Percentiles rank a stretch among this genome's conserved stretches.
Conservation (phyloP, 2,329 filamentous ascomycete species). For the Sclerotinia glacialis region DNA sequence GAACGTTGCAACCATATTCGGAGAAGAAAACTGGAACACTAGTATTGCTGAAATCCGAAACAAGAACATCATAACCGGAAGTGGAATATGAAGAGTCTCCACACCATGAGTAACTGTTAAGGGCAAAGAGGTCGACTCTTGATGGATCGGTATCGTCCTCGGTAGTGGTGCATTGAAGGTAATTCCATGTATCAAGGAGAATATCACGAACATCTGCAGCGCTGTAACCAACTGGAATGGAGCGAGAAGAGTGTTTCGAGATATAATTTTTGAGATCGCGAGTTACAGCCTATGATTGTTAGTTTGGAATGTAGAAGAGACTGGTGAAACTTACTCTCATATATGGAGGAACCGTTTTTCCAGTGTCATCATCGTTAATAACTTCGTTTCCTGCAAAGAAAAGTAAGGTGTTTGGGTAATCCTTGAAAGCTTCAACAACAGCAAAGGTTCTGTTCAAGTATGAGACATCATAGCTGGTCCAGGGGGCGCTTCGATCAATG, state of each 20-base stretch:
- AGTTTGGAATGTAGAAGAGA: slow-evolving; percentile 17
- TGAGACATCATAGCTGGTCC: slow-evolving; percentile 56
- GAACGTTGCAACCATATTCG: slow-evolving; percentile 75
- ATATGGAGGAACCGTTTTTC: slow-evolving; percentile 63
- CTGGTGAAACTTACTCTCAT: slow-evolving; percentile 45
- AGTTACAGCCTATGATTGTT: slow-evolving; percentile 60
- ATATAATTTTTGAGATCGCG: slow-evolving; percentile 81
- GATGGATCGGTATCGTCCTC: slow-evolving; percentile 57
- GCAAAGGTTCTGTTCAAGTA: slow-evolving; percentile 67
- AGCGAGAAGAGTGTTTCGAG: slow-evolving; percentile 63
- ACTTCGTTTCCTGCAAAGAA: slow-evolving; percentile 82
- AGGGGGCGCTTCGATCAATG: slow-evolving; percentile 54
- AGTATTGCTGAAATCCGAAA: slow-evolving; percentile 61
- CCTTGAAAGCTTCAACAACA: slow-evolving; percentile 64
- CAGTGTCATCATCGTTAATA: slow-evolving; percentile 63
- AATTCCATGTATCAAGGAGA: slow-evolving; percentile 72
- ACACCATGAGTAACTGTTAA: slow-evolving; percentile 77
- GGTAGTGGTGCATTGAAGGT: slow-evolving; percentile 63
- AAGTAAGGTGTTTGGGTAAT: slow-evolving; percentile 63
- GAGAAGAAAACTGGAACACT: slow-evolving; percentile 79
- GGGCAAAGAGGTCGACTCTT: slow-evolving; percentile 70
- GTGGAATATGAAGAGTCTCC: slow-evolving; percentile 60
- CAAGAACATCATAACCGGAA: slow-evolving; percentile 61
- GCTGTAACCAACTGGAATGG: slow-evolving; percentile 76
- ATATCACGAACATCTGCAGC: slow-evolving; percentile 74